phyloP scores from a whole-genome alignment of 2,329 filamentous ascomycete species.

The Colletotrichum euphorbiae region DNA sequence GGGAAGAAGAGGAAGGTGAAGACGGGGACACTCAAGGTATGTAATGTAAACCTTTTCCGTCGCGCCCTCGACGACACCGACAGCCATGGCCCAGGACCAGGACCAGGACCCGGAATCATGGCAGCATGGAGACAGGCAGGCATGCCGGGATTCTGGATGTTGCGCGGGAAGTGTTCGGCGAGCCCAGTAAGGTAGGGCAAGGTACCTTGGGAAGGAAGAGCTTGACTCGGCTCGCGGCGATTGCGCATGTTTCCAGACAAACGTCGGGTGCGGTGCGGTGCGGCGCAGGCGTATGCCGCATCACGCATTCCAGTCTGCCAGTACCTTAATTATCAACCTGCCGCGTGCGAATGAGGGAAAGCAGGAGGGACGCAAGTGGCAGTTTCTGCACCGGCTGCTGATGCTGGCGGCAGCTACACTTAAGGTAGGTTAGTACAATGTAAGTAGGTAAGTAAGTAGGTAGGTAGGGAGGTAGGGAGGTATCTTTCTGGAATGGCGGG shows the following conservation, averaged over 20 bases:
- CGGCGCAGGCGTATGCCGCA: too few relatives aligned
- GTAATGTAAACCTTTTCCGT: constrained; percentile 28
- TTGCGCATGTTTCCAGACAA: not conserved
- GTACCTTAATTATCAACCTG: too few relatives aligned
- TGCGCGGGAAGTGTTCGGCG: not conserved
- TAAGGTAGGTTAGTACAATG: too few relatives aligned
- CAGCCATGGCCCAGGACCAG: not conserved
- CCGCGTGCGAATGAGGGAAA: not conserved
- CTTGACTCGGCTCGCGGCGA: too few relatives aligned
- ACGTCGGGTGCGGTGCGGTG: too few relatives aligned
- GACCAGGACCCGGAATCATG: not conserved
- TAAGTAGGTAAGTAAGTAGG: too few relatives aligned
- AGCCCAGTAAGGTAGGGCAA: too few relatives aligned
- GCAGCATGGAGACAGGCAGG: not conserved
- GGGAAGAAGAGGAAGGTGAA: not conserved
- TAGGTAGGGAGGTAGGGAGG: too few relatives aligned
- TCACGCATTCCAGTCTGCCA: too few relatives aligned
- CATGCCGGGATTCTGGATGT: not conserved
- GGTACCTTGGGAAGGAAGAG: too few relatives aligned
- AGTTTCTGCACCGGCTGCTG: not conserved
- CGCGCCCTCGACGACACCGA: not conserved
- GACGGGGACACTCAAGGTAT: constrained; percentile 25
- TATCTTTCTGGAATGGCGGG: too few relatives aligned
- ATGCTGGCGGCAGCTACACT: too few relatives aligned
- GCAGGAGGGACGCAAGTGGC: not conserved